Evolutionary conservation across 805 yeast species (phyloP), one percentile per base, ranked within the genome.

Genomic region (Candida argentea): DNA sequence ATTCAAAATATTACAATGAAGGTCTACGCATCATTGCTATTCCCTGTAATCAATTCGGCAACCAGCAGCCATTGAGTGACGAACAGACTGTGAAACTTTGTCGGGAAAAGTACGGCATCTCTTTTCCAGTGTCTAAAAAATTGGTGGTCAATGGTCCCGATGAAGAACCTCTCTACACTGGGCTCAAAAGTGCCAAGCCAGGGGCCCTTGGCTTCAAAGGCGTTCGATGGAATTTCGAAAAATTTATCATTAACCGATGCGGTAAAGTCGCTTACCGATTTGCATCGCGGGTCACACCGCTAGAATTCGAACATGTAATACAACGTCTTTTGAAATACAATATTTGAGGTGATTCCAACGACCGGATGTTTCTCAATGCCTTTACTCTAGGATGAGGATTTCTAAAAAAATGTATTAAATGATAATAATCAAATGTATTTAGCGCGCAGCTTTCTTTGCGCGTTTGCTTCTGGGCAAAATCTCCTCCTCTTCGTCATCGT

Each of bases 1-100:
- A 83, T 57, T 57, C 73, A 35, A 73, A 74, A 47, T 81, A 77
- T 56, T 56, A 67, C 29, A 71, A 67, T 27, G 46, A 67, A 36
- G 93, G 83, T 1, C 60, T 87, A 14, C 73, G 58, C 25, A 65
- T 86, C 16, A 38, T 86, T 20, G 95, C 86, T 0, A 85, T 86
- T 68, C 96, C 96, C 18, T 83, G 95, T 56, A 82, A 84, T 57
- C 95, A 85, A 51, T 86, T 86, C 50, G 87, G 80, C 14, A 60
- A 70, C 42, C 80, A 91, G 62, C 83, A 87, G 55, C 78, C 91
- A 40, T 76, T 76, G 3, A 46, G 70, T 3, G 73, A 70, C 28
- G 69, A 24, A 4, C 32, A 44, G 16, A 45, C 58, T 11, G 45
- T 42, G 12, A 22, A 25, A 13, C 36, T 34, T 11, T 44, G 46